phyloP scores from a whole-genome alignment of 768 basidiomycete genomes.

The Termitomyces sp. region DNA sequence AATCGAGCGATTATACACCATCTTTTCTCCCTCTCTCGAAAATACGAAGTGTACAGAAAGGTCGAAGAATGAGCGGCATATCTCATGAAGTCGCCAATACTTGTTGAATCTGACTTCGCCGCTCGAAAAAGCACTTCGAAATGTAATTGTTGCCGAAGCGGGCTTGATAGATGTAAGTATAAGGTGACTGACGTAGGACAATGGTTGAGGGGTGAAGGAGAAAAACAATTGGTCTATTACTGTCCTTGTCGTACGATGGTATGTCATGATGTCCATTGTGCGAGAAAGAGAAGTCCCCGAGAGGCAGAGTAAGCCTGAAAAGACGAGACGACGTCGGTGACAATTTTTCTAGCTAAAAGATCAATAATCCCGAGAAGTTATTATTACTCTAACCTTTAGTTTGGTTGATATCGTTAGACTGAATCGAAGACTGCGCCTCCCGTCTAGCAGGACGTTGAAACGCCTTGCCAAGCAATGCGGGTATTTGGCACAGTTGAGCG shows the following conservation, averaged over 20 bases:
- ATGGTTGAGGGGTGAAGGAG: conserved; percentile 67
- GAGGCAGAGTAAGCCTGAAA: conserved; percentile 59
- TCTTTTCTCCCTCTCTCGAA: not conserved
- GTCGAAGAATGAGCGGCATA: conserved; percentile 49
- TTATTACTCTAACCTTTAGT: conserved; percentile 26
- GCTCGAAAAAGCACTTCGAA: conserved; percentile 31
- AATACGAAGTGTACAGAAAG: conserved; percentile 45
- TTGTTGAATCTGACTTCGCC: conserved; percentile 36
- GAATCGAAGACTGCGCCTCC: too few species aligned
- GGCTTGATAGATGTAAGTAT: conserved; percentile 41
- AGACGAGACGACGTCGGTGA: conserved; percentile 58
- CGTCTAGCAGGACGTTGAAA: not conserved
- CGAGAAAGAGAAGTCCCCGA: conserved; percentile 22
- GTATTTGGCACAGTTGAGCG: not conserved
- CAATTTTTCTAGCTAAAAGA: conserved; percentile 42
- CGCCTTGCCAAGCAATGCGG: not conserved
- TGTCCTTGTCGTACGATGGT: not conserved
- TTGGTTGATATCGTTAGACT: conserved; percentile 20
- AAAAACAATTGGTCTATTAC: conserved; percentile 41
- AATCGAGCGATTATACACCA: conserved; percentile 19
- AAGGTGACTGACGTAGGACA: conserved; percentile 56
- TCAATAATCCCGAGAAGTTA: not conserved
- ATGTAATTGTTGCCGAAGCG: conserved; percentile 33
- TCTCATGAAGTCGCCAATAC: conserved; percentile 61
- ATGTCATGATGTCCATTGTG: conserved; percentile 7